Evolutionary conservation across 306 rosid species (phyloP), one percentile per base, ranked within the genome.

Genomic region (Fragaria ananassa): DNA sequence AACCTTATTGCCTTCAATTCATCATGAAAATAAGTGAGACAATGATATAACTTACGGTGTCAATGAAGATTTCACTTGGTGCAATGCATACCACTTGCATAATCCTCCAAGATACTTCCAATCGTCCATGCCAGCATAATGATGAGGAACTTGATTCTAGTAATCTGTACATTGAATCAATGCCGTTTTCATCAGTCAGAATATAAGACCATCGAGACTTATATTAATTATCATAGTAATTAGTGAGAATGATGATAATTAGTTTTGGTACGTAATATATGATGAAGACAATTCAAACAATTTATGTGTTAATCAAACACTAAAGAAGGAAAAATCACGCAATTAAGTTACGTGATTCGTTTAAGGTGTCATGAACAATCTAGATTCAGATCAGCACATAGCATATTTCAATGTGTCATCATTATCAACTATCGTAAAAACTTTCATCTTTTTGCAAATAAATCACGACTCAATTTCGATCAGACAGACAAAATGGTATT

Each of bases 351-450:
- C 17, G 39, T 72, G 35, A 53, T 53, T n/a, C 41, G 17, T 34
- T 27, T 35, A 54, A 53, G 21, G 14, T 35, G 13, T 35, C 21
- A 1, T n/a, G 8, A 39, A 21, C 37, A 31, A 53, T 71, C 35
- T 51, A 35, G 75, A 53, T 54, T 37, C 42, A 54, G 76, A 54
- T 72, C 37, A 21, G 11, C 37, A n/a, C 42, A 21, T 29, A 71
- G 11, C 21, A 4, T 51, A 39, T 61, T 21, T 57, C 63, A 50
- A 34, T 49, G 34, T 69, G 25, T 71, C 34, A n/a, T 51, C 6
- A 11, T 45, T 68, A 25, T 68, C 21, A 68, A 6, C n/a, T 68
- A 23, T 12, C 8, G 7, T 19, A 19, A 51, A 34, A 9, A 70
- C 50, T 31, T 17, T 4, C 2, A 31, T 49, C 61, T 31, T 70